Percentiles rank a stretch among this genome's conserved stretches.
Conservation (phyloP, 345 rosid species). For the Eucalyptus marginata region DNA sequence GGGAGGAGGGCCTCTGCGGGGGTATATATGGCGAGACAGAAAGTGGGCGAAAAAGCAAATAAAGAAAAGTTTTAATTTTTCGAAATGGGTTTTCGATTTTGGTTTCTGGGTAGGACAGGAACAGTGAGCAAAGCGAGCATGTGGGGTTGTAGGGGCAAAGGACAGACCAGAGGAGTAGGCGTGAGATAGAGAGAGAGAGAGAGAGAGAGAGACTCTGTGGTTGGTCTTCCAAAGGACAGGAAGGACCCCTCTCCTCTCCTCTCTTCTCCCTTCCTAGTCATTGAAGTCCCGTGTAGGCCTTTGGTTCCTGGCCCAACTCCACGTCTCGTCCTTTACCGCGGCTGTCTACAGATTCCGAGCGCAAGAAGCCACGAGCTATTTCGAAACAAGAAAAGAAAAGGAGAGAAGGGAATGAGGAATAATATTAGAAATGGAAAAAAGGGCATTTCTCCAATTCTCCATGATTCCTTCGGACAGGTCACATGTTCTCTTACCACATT, state of each 20-base stretch:
- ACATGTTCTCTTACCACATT: not conserved
- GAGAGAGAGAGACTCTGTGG: not conserved
- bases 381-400: not conserved
- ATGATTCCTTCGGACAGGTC: not conserved
- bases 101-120: not conserved
- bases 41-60: too few species aligned
- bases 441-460: not conserved
- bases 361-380: not conserved
- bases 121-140: not conserved
- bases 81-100: not conserved
- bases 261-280: not conserved
- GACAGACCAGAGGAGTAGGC: not conserved
- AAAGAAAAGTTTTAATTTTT: not conserved
- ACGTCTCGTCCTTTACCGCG: not conserved
- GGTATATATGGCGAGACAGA: not conserved
- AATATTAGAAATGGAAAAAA: not conserved
- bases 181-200: not conserved
- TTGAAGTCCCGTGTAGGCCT: not conserved
- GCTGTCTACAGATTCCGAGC: not conserved
- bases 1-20: not conserved
- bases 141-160: not conserved
- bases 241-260: not conserved
- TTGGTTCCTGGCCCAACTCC: not conserved
- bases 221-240: conserved; percentile 1
- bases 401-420: not conserved